Conservation (phyloP, 345 rosid genomes). For the Heritiera fomes region DNA sequence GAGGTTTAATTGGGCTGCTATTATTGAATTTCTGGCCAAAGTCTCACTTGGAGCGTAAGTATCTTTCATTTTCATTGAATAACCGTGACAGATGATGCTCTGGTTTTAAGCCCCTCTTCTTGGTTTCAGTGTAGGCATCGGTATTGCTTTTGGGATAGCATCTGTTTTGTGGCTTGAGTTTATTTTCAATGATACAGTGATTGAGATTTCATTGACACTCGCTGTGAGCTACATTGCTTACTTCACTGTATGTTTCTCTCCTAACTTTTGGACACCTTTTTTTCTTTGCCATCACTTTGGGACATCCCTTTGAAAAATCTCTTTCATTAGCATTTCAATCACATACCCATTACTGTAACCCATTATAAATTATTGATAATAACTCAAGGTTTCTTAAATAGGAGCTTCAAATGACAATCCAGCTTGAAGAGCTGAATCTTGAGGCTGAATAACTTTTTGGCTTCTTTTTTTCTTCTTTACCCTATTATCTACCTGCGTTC, state of each 20-base stretch:
- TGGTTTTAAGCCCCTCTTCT: conserved; percentile 33
- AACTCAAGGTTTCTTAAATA: not conserved
- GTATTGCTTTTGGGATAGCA: conserved; percentile 82
- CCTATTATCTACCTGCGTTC: not conserved
- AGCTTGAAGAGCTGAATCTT: conserved; percentile 4
- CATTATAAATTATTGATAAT: not conserved
- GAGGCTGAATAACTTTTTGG: conserved; percentile 6
- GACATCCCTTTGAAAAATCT: not conserved
- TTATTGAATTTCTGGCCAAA: conserved; percentile 64
- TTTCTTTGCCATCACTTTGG: too few species aligned
- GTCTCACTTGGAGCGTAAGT: conserved; percentile 95
- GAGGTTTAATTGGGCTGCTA: conserved; percentile 52
- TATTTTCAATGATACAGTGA: conserved; percentile 89
- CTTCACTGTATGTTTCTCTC: conserved; percentile 70
- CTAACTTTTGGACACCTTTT: conserved; percentile 11
- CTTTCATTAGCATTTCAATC: not conserved
- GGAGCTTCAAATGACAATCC: conserved; percentile 9
- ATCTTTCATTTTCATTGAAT: conserved; percentile 27
- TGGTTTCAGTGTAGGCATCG: conserved; percentile 77
- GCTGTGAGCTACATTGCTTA: conserved; percentile 92
- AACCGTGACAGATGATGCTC: not conserved
- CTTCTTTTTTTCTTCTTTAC: not conserved
- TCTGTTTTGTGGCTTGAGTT: conserved; percentile 94
- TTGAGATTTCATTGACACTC: conserved; percentile 81
- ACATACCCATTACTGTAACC: not conserved